phyloP scores from a whole-genome alignment of 2,329 filamentous ascomycete genomes.

The Periconia sp. region DNA sequence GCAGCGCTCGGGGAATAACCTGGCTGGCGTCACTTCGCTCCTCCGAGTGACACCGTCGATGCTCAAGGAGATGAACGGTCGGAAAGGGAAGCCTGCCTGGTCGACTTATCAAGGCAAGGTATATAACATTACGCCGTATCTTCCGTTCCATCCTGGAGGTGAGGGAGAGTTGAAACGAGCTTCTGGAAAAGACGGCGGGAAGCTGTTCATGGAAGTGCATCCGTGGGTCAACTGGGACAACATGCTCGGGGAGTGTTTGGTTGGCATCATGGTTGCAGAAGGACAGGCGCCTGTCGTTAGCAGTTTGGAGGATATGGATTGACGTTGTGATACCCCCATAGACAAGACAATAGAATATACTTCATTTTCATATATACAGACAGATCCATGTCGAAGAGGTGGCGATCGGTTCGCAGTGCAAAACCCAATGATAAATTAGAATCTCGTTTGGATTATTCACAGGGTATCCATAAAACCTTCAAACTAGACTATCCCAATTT shows the following conservation, averaged over 20 bases:
- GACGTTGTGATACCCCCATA: conserved; percentile 28
- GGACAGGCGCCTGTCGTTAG: conserved; percentile 43
- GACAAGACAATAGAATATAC: conserved; percentile 5
- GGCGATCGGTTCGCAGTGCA: too few relatives aligned
- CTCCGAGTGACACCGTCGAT: conserved; percentile 79
- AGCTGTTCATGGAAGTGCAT: conserved; percentile 65
- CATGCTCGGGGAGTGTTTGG: conserved; percentile 62
- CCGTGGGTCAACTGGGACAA: conserved; percentile 72
- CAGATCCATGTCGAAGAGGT: not conserved
- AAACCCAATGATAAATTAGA: not conserved
- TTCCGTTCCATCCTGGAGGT: conserved; percentile 88
- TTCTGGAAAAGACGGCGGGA: conserved; percentile 68
- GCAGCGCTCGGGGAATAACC: conserved; percentile 65
- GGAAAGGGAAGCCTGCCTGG: conserved; percentile 87
- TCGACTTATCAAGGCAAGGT: conserved; percentile 85
- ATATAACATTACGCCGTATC: conserved; percentile 90
- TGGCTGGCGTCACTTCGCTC: conserved; percentile 54
- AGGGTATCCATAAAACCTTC: not conserved
- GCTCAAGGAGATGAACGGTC: conserved; percentile 76
- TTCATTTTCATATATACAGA: not conserved
- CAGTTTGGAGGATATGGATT: conserved; percentile 63
- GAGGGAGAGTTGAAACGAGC: conserved; percentile 78
- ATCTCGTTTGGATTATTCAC: not conserved
- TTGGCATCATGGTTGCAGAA: conserved; percentile 63
- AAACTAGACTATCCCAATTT: too few relatives aligned